Evolutionary conservation across 345 rosid species (phyloP), one percentile per base, ranked within the genome.

Genomic region (Corchorus capsularis): DNA sequence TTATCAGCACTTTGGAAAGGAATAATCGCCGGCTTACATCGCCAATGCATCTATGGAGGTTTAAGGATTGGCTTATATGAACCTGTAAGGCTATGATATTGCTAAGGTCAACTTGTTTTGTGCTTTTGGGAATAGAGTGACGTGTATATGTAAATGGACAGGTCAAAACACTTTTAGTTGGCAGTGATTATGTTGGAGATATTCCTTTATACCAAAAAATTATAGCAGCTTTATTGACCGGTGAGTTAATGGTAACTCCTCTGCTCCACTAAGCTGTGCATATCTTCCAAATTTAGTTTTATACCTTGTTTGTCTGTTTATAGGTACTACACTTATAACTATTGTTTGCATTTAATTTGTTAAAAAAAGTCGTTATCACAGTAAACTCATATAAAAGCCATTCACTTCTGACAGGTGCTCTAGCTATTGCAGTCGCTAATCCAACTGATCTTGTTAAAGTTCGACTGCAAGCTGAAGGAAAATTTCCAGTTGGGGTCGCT

Each of bases 381-480:
- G 46, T 59, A 41, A 14, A 72, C 68, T 73, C 8, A 78, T 64
- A 27, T 8, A 47, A 57, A 57, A 56, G 15, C 9, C 47, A 8
- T 70, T 60, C 49, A 39, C 74, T 39, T 74, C 77, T 63, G 80
- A 81, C 87, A 96, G 99, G 99, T 66, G 99, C 96, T 59, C 57
- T 93, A 80, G 98, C 98, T 50, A 96, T 96, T 67, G 79, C 81
- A 56, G 91, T 96, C 73, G 99, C 99, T 15, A 95, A 92, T 85
- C 99, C 99, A 73, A 95, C 96, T 75, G 98, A 93, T 83, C 96
- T 93, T 69, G 99, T 95, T 39, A 95, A 95, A 86, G 96, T 95
- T 66, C 86, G 97, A 72, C 96, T 93, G 82, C 99, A 96, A 63
- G 92, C 97, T 65, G 98, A 96, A 87, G 96, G 98, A 56, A 96